Evolutionary conservation across 2,329 filamentous ascomycete species (phyloP).

Genomic region (Verticillium isaacii): DNA sequence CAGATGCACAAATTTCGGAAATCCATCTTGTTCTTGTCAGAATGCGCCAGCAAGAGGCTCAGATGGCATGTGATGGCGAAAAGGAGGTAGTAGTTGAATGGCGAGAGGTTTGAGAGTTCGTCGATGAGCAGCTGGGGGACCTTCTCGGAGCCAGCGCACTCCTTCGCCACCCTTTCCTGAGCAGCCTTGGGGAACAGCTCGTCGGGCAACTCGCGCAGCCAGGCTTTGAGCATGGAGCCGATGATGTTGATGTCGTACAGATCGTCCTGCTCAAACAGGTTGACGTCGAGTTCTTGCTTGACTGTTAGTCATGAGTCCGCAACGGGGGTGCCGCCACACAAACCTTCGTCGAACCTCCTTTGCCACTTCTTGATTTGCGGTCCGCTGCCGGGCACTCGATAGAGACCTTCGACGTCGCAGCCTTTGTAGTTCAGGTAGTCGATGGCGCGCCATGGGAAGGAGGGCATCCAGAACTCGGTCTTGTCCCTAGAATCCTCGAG

Average conservation of each 20-base stretch:
- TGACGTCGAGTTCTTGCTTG: constrained; percentile 68
- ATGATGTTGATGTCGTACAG: constrained; percentile 96
- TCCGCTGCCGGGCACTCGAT: constrained; percentile 85
- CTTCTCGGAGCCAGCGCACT: constrained; percentile 72
- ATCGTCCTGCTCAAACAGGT: constrained; percentile 81
- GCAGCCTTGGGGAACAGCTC: constrained; percentile 84
- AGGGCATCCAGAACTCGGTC: constrained; percentile 98
- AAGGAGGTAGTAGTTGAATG: constrained; percentile 95
- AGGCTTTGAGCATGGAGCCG: constrained; percentile 92
- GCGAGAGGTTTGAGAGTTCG: constrained; percentile 87
- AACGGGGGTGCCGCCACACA: constrained; percentile 14
- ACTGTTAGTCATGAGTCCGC: background rate
- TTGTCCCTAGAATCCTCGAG: constrained; percentile 87
- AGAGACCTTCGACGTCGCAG: constrained; percentile 88
- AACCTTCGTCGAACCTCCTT: constrained; percentile 81
- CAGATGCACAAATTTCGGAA: constrained; percentile 94
- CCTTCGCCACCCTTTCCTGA: constrained; percentile 74
- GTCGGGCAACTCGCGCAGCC: constrained; percentile 91
- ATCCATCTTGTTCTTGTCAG: constrained; percentile 97
- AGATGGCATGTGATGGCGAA: constrained; percentile 97
- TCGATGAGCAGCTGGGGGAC: constrained; percentile 85
- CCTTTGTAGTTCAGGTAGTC: constrained; percentile 95
- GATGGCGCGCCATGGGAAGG: constrained; percentile 90
- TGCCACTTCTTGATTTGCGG: constrained; percentile 93
- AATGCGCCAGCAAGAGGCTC: constrained; percentile 83